Evolutionary conservation across 495 filamentous ascomycete genomes (phyloP).

Genomic region (Podospora conica): DNA sequence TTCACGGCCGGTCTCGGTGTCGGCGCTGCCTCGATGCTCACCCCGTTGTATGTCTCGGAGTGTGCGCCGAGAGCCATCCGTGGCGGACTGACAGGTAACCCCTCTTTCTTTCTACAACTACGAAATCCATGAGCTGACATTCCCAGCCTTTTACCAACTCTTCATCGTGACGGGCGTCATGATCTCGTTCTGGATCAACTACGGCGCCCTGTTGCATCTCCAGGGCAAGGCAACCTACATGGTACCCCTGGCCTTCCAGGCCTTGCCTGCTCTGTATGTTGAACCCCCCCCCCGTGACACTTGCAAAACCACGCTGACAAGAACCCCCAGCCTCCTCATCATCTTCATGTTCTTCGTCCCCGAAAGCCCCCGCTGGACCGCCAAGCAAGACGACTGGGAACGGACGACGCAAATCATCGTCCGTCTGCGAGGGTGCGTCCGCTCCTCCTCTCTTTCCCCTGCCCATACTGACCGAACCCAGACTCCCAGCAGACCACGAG

Average conservation of each 20-base stretch:
- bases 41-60: slow-evolving; percentile 54
- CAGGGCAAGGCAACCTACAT: slow-evolving; percentile 33
- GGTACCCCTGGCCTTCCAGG: slow-evolving; percentile 57
- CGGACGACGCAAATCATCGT: slow-evolving; percentile 32
- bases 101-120: neutral
- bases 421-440: slow-evolving; percentile 40
- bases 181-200: slow-evolving; percentile 63
- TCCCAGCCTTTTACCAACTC: slow-evolving; percentile 54
- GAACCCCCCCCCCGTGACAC: no score
- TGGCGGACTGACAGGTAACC: slow-evolving; percentile 55
- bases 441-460: neutral
- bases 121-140: neutral
- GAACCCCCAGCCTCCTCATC: neutral
- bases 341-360: slow-evolving; percentile 14
- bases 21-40: slow-evolving; percentile 59
- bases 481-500: slow-evolving; percentile 47
- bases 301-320: neutral
- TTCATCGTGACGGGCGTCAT: slow-evolving; percentile 60
- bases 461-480: neutral
- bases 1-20: slow-evolving; percentile 62
- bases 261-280: slow-evolving; percentile 47
- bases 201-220: slow-evolving; percentile 42
- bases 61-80: slow-evolving; percentile 68
- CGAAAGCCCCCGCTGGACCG: slow-evolving; percentile 49
- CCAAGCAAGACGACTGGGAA: slow-evolving; percentile 56